Evolutionary conservation across 345 rosid species (phyloP), one percentile per base, ranked within the genome.

Genomic region (Murraya koenigii): DNA sequence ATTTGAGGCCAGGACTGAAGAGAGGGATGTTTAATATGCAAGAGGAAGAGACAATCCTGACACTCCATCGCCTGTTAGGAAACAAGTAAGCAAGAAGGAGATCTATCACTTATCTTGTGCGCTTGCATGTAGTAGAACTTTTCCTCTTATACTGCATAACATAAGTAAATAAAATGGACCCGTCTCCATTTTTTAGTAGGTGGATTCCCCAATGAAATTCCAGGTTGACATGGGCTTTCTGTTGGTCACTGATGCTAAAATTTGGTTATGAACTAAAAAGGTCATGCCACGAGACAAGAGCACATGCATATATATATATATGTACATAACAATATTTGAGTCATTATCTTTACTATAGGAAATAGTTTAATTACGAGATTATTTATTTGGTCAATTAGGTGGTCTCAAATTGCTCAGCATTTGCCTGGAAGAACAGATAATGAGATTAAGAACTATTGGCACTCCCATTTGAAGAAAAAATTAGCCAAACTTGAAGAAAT

Each of bases 361-460:
- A 44, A 44, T 11, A 13, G 17, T 11, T 44, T 44, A 44, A 44
- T 44, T 44, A 44, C 32, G n/a, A 62, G 8, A 22, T 44, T 25
- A 23, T 67, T 10, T 64, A 19, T 77, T 59, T 32, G 17, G 17
- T 22, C 77, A 78, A 78, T 30, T 66, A 95, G 98, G 84, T 95
- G 99, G 99, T 95, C 98, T 11, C 87, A 88, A 71, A 95, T 95
- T 60, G 94, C 99, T 5, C 93, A 84, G 70, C 90, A 85, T 52
- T 84, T 96, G 83, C 95, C 98, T 1, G 99, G 99, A 79, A 91
- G 99, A 88, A 96, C 99, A 6, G 97, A 96, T 71, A 93, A 96
- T 41, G 98, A 96, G 85, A 91, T 96, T 38, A 96, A 96, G 84
- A 96, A 96, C 77, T 83, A 89, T 41, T 94, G 98, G 99, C 99